A percentile compares a stretch with the other conserved stretches of the same genome.
These are phyloP conservation scores for Globisporangium paddicum DNA, from an alignment of 352 stramenopile species.

Conservation along the genomic window DNA sequence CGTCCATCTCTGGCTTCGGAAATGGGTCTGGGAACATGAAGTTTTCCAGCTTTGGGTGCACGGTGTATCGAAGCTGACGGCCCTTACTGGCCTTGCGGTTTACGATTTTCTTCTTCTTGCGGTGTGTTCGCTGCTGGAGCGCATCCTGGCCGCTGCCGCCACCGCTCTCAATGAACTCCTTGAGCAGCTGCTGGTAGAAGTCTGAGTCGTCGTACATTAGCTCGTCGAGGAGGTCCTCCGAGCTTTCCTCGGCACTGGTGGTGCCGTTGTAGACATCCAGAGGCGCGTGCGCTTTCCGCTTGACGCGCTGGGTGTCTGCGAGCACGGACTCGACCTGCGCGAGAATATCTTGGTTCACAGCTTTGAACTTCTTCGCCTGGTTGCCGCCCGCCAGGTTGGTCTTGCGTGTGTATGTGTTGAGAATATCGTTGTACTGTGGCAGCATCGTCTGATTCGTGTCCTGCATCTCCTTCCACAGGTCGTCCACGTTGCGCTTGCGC, in stretches of 20 bases:
- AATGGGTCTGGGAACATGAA: conserved; percentile 89
- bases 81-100: conserved; percentile 88
- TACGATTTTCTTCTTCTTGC: conserved; percentile 86
- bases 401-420: conserved; percentile 77
- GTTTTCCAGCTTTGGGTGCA: conserved; percentile 87
- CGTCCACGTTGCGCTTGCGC: conserved; percentile 52
- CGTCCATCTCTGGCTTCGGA: conserved; percentile 67
- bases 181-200: conserved; percentile 87
- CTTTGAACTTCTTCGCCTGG: conserved; percentile 85
- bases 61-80: conserved; percentile 74
- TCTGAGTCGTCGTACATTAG: conserved; percentile 86
- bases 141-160: conserved; percentile 41
- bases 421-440: conserved; percentile 77
- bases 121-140: conserved; percentile 51
- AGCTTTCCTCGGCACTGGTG: conserved; percentile 30
- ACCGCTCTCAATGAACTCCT: conserved; percentile 85
- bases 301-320: conserved; percentile 74
- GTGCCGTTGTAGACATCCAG: conserved; percentile 34
- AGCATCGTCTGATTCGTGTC: conserved; percentile 39
- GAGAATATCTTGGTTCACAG: conserved; percentile 84
- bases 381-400: conserved; percentile 57
- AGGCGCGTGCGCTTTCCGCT: conserved; percentile 76
- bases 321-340: conserved; percentile 82
- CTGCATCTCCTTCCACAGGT: conserved; percentile 48
- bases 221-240: conserved; percentile 62